These are phyloP conservation scores for Vickermania ingenoplastis DNA, from an alignment of 208 protist genomes.

Conservation along the genomic window DNA sequence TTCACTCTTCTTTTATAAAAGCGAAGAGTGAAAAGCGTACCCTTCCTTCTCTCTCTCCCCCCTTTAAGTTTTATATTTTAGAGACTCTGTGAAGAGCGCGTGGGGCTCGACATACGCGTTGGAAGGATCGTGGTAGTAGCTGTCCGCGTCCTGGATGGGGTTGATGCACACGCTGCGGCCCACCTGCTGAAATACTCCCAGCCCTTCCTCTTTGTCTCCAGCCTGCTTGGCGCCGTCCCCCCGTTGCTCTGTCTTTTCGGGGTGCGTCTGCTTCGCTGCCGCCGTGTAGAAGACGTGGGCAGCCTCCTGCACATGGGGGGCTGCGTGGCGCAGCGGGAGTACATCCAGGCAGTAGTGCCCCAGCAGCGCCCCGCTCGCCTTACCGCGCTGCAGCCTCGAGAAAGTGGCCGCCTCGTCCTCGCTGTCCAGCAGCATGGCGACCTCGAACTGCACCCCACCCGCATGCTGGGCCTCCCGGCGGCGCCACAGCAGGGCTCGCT, in stretches of 20 bases:
- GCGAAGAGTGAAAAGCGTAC: no score
- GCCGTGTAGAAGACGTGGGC: constrained; percentile 58
- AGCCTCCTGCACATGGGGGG: constrained; percentile 54
- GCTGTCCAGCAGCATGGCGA: constrained; percentile 66
- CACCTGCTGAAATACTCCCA: constrained; percentile 40
- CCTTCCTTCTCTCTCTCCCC: no score
- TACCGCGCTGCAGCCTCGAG: constrained; percentile 41
- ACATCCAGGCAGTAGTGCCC: constrained; percentile 75
- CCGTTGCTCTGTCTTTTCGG: background rate
- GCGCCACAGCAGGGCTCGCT: constrained; percentile 25
- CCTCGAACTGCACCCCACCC: constrained; percentile 43
- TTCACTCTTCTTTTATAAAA: no score
- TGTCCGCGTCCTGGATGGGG: constrained; percentile 47
- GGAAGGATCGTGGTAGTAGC: constrained; percentile 69
- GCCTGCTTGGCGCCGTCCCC: background rate
- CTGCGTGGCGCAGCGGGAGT: constrained; percentile 41
- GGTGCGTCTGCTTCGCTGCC: background rate
- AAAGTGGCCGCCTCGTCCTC: constrained; percentile 45
- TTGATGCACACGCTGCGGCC: constrained; percentile 38
- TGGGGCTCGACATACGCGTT: constrained; percentile 78
- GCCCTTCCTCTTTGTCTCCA: background rate
- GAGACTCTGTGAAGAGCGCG: constrained; percentile 74
- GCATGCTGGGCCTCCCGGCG: constrained; percentile 44
- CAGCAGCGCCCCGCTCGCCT: constrained; percentile 48
- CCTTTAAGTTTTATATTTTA: constrained; percentile 26